These are phyloP conservation scores for Panus rudis DNA, from an alignment of 768 basidiomycete genomes.

Conservation along the genomic window DNA sequence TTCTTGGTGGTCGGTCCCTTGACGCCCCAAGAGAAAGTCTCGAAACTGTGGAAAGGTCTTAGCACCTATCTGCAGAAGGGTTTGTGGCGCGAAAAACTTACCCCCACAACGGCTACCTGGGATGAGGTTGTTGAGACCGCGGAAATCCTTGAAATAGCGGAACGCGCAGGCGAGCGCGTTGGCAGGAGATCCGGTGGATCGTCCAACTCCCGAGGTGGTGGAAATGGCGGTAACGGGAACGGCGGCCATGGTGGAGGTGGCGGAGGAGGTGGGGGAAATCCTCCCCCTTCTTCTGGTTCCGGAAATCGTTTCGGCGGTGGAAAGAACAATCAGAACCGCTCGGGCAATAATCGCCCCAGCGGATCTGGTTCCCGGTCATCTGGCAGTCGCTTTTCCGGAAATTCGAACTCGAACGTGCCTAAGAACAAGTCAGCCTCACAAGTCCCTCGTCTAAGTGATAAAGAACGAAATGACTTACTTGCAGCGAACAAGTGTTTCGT, in stretches of 20 bases:
- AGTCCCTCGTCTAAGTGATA: slow-evolving; percentile 1
- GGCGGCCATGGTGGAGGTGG: too few species aligned
- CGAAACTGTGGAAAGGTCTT: slow-evolving; percentile 30
- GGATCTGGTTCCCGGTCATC: too few species aligned
- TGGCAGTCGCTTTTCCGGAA: too few species aligned
- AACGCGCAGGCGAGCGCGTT: neutral
- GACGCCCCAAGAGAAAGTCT: slow-evolving; percentile 21
- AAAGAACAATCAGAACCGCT: too few species aligned
- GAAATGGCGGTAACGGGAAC: too few species aligned
- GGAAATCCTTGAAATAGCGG: slow-evolving; percentile 26
- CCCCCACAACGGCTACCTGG: slow-evolving; percentile 20
- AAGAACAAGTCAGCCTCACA: neutral
- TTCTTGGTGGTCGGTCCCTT: slow-evolving; percentile 27
- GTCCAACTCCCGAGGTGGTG: too few species aligned
- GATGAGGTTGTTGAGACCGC: slow-evolving; percentile 22
- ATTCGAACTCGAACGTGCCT: too few species aligned
- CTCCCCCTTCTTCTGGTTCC: too few species aligned
- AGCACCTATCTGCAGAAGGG: slow-evolving; percentile 19
- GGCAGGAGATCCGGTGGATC: neutral
- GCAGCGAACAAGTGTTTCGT: slow-evolving; percentile 8
- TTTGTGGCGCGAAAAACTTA: slow-evolving; percentile 23
- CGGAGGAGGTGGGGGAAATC: too few species aligned
- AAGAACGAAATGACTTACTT: slow-evolving; percentile 1
- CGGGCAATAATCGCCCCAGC: too few species aligned
- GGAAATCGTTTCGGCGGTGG: too few species aligned